Base-by-base conservation (phyloP, 768 basidiomycete genomes). In the Botryobasidium botryosum region DNA sequence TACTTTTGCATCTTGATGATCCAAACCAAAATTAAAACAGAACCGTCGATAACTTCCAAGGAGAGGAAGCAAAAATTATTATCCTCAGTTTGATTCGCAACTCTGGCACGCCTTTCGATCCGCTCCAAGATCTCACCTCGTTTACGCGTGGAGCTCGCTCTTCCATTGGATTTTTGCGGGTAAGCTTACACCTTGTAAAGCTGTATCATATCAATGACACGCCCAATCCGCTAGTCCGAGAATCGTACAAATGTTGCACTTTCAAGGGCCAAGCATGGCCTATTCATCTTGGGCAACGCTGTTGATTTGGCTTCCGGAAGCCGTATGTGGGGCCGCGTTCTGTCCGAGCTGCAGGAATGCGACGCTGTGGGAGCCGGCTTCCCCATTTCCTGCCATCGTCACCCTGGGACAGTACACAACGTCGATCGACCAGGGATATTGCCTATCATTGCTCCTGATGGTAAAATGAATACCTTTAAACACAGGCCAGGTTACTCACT, bases 111-210 rank as follows among this genome's bases (percentile, higher is more conserved):
- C 45, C 36, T 24, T 49, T 43, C n/a, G n/a, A 8, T 45, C 44
- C 4, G 45, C 44, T 0, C 45, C 38, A 0, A 49, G 53, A 5
- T n/a, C n/a, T n/a, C n/a, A n/a, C n/a, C n/a, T n/a, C n/a, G n/a
- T n/a, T n/a, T n/a, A n/a, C n/a, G n/a, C n/a, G n/a, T n/a, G n/a
- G n/a, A n/a, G n/a, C n/a, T n/a, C n/a, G n/a, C n/a, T n/a, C n/a
- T n/a, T n/a, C 23, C 8, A 82, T 85, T 43, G 83, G 82, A 1
- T 86, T 85, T 56, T 62, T 86, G 42, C 80, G 74, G 66, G 81
- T 77, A 42, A 43, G 55, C 43, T 31, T 29, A 10, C 7, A n/a
- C 28, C 12, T 23, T 2, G n/a, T n/a, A 18, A 24, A 18, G 42
- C 25, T 23, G 8, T 21, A 35, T 49, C 38, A 17, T 1, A n/a